Base-by-base conservation (phyloP, 805 yeast genomes). In the Ogataea haglerorum region DNA sequence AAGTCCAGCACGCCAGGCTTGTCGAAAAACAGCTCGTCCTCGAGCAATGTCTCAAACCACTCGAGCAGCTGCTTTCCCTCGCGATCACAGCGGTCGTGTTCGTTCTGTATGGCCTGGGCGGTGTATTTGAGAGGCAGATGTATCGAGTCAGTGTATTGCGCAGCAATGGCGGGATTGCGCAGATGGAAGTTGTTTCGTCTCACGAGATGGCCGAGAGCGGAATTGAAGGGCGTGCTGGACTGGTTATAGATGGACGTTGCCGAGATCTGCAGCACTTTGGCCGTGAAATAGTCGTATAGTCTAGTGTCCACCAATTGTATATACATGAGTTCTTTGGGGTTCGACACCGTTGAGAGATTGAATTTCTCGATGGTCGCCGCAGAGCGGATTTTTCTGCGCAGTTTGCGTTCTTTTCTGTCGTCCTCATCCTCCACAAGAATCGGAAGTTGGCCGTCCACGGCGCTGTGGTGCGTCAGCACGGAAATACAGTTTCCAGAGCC, bases 381-480 rank as follows among this genome's bases (percentile, higher is more conserved):
- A 5, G 68, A 59, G 43, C 75, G 62, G 8, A 68, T 54, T 18
- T 57, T 54, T 34, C 74, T 58, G 32, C 49, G 61, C 2, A 58
- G 49, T 18, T 53, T 48, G 9, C 58, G 48, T 6, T 31, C 25
- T 19, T 46, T 56, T 35, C 62, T 74, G 48, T 57, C 50, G 12
- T 60, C 49, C 18, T 52, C 63, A 47, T 71, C 79, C 50, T 81
- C 87, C 2, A 81, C 61, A 10, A 78, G 60, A 1, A 80, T 59
- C 0, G 88, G 88, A 14, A 82, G 55, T 15, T 70, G 68, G 10
- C 71, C 70, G 42, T 70, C 68, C 2, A 70, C 64, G 1, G 82
- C 64, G 2, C 81, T 75, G 30, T 69, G 67, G 38, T 69, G 68
- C 1, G 83, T 72, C 8, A 80, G 44, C 10, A 68, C 60, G 12